Evolutionary conservation across 176 grass and related monocot species (phyloP), one percentile per base, ranked within the genome.

Genomic region (Avena sativa): DNA sequence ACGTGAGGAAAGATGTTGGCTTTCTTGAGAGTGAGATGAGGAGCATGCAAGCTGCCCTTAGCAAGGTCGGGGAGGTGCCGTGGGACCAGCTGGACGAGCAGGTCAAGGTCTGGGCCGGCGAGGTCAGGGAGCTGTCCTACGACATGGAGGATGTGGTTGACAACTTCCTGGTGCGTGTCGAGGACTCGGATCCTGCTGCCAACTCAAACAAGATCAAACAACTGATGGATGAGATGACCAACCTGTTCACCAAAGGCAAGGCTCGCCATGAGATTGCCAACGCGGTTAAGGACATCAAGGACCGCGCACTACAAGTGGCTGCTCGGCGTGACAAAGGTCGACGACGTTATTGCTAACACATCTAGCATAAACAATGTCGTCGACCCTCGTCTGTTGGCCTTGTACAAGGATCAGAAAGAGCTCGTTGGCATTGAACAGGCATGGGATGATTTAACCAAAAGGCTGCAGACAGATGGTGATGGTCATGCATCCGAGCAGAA

Each of bases 61-160:
- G 6, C 19, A 55, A 16, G 21, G 20, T 71, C 15, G 80, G 5
- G 0, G 50, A 71, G 26, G 49, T 82, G 30, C 65, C 49, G 5
- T 2, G 19, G 19, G 80, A 82, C 8, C 64, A 71, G 30, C 81
- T 83, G 12, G 50, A 83, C 20, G 0, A 83, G 7, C 4, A 16
- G n/a, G 66, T 44, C 8, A 71, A 71, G 66, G 2, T 83, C 30
- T 83, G 81, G 66, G 65, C 66, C 5, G 26, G 9, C 20, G 32
- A 83, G 1, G 19, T 57, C 50, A 56, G 12, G 8, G 51, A 44
- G 32, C 17, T 58, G 4, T 83, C 81, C 0, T 71, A 83, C 34
- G 66, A 71, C 81, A 44, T 44, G 12, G 81, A 71, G 30, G 81
- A 83, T 9, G 9, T 26, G 6, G 1, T 83, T 2, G 81, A 83